phyloP scores from a whole-genome alignment of 306 rosid genomes.

The Biancaea sappan region DNA sequence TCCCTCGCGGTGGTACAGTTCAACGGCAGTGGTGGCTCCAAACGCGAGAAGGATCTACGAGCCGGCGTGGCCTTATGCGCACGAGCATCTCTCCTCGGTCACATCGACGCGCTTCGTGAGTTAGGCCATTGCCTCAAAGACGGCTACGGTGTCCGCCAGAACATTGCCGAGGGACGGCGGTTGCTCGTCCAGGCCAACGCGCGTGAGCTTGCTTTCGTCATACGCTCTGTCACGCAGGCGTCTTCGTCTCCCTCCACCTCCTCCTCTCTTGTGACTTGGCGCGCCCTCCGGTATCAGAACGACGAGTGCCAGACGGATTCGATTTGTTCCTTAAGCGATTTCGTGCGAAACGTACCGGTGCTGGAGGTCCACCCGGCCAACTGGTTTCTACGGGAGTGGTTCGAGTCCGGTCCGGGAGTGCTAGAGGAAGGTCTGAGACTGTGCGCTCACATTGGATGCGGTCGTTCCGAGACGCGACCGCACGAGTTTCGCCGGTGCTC shows the following conservation, averaged over 20 bases:
- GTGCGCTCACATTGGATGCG: slow-evolving; percentile 63
- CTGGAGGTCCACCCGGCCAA: slow-evolving; percentile 54
- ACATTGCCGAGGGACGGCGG: slow-evolving; percentile 58
- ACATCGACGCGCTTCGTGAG: slow-evolving; percentile 70
- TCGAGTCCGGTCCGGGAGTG: slow-evolving; percentile 36
- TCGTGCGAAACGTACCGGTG: slow-evolving; percentile 36
- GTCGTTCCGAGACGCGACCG: slow-evolving; percentile 66
- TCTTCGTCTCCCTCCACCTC: background rate
- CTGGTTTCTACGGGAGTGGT: slow-evolving; percentile 63
- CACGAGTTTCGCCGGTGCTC: slow-evolving; percentile 77
- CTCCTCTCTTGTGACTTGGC: slow-evolving; percentile 38
- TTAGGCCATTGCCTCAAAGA: slow-evolving; percentile 79
- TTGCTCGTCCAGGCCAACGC: slow-evolving; percentile 67
- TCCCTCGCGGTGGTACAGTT: slow-evolving; percentile 75
- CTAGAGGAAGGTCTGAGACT: slow-evolving; percentile 44
- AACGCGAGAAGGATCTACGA: slow-evolving; percentile 51
- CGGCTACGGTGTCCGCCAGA: slow-evolving; percentile 61
- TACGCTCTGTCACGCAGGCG: slow-evolving; percentile 36
- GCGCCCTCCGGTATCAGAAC: slow-evolving; percentile 23
- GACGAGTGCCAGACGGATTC: slow-evolving; percentile 15
- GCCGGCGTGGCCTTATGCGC: slow-evolving; percentile 68
- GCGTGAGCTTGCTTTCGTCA: slow-evolving; percentile 55
- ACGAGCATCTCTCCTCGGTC: slow-evolving; percentile 66
- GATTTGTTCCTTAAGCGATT: slow-evolving; percentile 43
- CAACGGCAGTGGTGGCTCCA: slow-evolving; percentile 70